Conservation (phyloP, 352 stramenopile genomes). For the Aphanomyces euteiches region DNA sequence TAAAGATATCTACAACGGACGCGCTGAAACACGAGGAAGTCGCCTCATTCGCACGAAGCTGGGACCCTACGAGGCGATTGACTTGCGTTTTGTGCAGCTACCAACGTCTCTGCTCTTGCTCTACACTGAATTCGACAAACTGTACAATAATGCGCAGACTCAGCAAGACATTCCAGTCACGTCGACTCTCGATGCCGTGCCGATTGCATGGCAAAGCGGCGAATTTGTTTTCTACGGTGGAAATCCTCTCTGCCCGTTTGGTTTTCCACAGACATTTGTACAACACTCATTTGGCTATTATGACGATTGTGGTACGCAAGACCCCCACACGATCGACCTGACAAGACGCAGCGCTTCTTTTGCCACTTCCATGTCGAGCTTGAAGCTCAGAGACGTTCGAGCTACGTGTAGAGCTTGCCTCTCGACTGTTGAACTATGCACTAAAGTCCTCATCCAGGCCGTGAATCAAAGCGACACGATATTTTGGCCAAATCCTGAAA, state of each 20-base stretch:
- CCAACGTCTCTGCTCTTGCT: not conserved
- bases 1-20: not conserved
- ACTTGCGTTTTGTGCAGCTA: not conserved
- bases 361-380: not conserved
- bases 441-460: not conserved
- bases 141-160: not conserved
- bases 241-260: constrained; percentile 10
- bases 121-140: not conserved
- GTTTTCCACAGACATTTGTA: not conserved
- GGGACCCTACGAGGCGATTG: not conserved
- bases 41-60: not conserved
- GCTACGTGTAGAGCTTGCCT: not conserved
- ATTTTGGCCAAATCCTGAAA: not conserved
- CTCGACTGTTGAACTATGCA: not conserved
- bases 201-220: not conserved
- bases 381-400: not conserved
- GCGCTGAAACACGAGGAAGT: not conserved
- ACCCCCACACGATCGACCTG: not conserved
- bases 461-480: not conserved
- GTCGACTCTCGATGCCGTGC: not conserved
- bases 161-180: not conserved
- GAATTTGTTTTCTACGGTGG: constrained; percentile 1
- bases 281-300: constrained; percentile 16
- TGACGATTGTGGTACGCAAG: constrained; percentile 5
- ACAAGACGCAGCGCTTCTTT: constrained; percentile 1